These are phyloP conservation scores for Eucalyptus grandis DNA, from an alignment of 345 rosid genomes.

Conservation along the genomic window DNA sequence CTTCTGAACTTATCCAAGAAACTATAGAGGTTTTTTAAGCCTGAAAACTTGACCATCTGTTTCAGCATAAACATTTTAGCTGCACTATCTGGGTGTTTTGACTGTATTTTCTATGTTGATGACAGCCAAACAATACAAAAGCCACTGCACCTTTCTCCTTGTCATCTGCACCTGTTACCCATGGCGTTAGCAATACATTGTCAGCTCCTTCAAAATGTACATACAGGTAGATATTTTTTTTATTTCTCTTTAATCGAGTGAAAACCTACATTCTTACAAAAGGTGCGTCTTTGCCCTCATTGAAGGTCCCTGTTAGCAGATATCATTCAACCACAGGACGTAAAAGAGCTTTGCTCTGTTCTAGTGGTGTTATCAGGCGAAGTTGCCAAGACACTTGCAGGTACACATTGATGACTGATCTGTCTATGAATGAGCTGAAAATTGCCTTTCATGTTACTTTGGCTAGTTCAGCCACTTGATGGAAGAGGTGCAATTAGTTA, in stretches of 20 bases:
- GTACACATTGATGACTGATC: conserved; percentile 11
- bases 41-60: background rate
- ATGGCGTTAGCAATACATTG: conserved; percentile 22
- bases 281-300: conserved; percentile 10
- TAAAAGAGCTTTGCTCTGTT: conserved; percentile 95
- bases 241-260: background rate
- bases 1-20: background rate
- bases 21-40: background rate
- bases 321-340: conserved; percentile 80
- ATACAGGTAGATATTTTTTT: conserved; percentile 47
- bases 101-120: background rate
- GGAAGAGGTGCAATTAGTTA: background rate
- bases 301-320: conserved; percentile 94
- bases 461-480: background rate
- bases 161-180: conserved; percentile 33
- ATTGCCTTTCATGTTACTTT: background rate
- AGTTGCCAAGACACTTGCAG: conserved; percentile 73
- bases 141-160: conserved; percentile 33
- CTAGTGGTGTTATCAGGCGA: conserved; percentile 67
- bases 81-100: background rate
- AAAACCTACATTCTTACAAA: background rate
- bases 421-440: background rate
- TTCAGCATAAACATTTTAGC: background rate
- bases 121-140: conserved; percentile 54
- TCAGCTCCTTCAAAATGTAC: conserved; percentile 55